Base-by-base conservation (phyloP, 2,329 filamentous ascomycete genomes). In the Aspergillus sp. region DNA sequence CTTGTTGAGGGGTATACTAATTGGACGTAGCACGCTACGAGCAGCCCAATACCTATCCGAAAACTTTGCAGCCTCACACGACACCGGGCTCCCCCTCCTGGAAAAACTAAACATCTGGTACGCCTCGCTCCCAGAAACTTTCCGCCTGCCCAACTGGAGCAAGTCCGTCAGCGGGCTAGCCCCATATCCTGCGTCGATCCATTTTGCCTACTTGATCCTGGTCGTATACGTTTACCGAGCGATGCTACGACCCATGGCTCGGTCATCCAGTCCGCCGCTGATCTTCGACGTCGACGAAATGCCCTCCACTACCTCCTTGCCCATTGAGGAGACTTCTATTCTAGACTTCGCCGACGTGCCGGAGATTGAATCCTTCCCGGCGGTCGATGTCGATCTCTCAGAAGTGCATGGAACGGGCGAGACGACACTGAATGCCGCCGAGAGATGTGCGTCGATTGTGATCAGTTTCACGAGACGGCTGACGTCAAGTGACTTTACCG, bases 161-260 rank as follows among this genome's bases (percentile, higher is more conserved):
- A 58, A 58, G 48, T 59, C 55, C 20, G 58, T 57, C 25, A 52
- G 54, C 38, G 54, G 60, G 2, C 53, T 56, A 7, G 53, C 53
- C 6, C 56, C 56, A 1, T 60, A 57, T 39, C 58, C 55, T 7
- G 60, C 59, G 1, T 55, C 57, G 3, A 58, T 67, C 5, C 65
- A 66, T 32, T 64, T 68, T 39, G 61, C 63, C 33, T 68, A 67
- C 43, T 50, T 67, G n/a, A 55, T 62, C n/a, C 56, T 66, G 1
- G 63, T 64, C n/a, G 50, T 68, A 3, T 65, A 60, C 33, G 56
- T 66, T 2, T 67, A 67, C 48, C 65, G 65, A 22, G 65, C 65
- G 0, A 57, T 68, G 41, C 53, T 68, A 13, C 61, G 61, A 12
- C 61, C 60, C 1, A 57, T 63, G 54, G 62, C 60, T n/a, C 58